Percentiles rank a stretch among this genome's conserved stretches.
These are phyloP conservation scores for Amanita pallidorosea DNA, from an alignment of 768 basidiomycete species.

Conservation along the genomic window DNA sequence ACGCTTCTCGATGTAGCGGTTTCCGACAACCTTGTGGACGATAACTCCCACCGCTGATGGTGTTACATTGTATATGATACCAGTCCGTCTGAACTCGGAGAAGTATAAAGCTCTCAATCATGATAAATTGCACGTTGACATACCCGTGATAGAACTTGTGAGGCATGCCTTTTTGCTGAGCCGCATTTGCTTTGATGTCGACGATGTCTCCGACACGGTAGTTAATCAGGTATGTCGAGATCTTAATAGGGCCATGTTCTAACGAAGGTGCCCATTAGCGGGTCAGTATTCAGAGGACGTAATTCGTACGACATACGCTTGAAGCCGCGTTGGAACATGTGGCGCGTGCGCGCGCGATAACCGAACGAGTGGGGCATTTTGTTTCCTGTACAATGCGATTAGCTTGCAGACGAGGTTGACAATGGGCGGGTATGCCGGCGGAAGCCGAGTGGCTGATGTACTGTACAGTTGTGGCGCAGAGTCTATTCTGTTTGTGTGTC, in stretches of 20 bases:
- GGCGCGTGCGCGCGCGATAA: conserved; percentile 99
- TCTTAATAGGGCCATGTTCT: conserved; percentile 85
- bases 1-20: conserved; percentile 98
- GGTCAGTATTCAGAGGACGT: conserved; percentile 8
- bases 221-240: conserved; percentile 89
- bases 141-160: conserved; percentile 98
- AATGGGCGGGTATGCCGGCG: conserved; percentile 29
- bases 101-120: not conserved
- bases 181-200: conserved; percentile 98
- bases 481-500: conserved; percentile 25
- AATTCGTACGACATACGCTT: conserved; percentile 54
- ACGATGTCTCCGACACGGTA: conserved; percentile 98
- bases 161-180: conserved; percentile 99
- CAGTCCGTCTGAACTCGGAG: conserved; percentile 63
- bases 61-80: conserved; percentile 97
- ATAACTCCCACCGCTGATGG: conserved; percentile 92
- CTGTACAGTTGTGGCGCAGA: conserved; percentile 55
- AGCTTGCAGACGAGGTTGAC: conserved; percentile 35
- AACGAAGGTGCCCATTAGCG: conserved; percentile 6
- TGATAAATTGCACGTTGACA: conserved; percentile 22
- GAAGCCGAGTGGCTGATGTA: conserved; percentile 54
- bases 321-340: conserved; percentile 99
- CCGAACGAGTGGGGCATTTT: conserved; percentile 99
- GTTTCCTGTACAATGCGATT: conserved; percentile 17
- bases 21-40: conserved; percentile 96